These are phyloP conservation scores for Vigna reflexopilosa DNA, from an alignment of 306 rosid species.

Conservation along the genomic window DNA sequence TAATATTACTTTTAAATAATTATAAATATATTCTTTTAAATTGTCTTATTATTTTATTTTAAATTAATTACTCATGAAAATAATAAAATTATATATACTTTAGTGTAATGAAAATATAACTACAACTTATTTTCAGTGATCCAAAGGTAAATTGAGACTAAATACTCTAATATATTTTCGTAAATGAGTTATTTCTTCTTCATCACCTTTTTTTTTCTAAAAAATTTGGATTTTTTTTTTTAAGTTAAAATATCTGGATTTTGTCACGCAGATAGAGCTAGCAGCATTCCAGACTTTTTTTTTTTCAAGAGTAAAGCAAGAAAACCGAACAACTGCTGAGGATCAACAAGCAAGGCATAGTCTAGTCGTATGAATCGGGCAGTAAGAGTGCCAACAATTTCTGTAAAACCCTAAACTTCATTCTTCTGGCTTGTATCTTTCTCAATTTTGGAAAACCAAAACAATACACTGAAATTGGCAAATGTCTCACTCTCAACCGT, in stretches of 20 bases:
- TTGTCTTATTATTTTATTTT: too few relatives aligned
- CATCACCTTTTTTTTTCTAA: not conserved
- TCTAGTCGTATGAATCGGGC: not conserved
- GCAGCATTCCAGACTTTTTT: not conserved
- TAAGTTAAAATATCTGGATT: not conserved
- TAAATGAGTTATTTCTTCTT: too few relatives aligned
- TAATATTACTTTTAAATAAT: too few relatives aligned
- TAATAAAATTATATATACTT: too few relatives aligned
- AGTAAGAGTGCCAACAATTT: not conserved
- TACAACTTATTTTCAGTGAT: too few relatives aligned
- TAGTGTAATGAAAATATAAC: too few relatives aligned
- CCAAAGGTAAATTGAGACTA: too few relatives aligned
- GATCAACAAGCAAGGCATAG: slow-evolving; percentile 18
- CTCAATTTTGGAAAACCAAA: not conserved
- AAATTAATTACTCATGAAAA: too few relatives aligned
- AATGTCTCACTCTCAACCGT: slow-evolving; percentile 52
- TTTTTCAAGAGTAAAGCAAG: not conserved
- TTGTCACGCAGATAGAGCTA: not conserved
- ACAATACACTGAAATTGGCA: not conserved
- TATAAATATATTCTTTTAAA: too few relatives aligned
- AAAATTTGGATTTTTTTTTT: not conserved
- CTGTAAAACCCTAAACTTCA: slow-evolving; percentile 47
- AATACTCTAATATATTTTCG: too few relatives aligned
- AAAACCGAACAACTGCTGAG: slow-evolving; percentile 39
- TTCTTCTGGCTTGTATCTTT: not conserved